Percentiles rank a stretch among this genome's conserved stretches.
Conservation (phyloP, 805 yeast genomes). For the Komagataella kurtzmanii region DNA sequence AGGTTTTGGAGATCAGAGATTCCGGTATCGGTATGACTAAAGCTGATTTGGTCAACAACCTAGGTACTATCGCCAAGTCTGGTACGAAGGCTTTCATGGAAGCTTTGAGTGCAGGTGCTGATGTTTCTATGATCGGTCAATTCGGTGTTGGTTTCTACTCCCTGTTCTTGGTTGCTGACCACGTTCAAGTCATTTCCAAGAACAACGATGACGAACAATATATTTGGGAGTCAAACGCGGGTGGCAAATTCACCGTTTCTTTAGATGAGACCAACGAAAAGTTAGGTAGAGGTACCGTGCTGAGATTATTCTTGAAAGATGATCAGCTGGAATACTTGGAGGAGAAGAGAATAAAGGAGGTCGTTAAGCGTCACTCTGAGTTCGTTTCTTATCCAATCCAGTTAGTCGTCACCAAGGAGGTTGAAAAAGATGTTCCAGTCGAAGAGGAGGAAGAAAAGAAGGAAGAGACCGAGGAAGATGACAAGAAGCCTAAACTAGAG, state of each 20-base stretch:
- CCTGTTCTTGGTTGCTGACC: conserved; percentile 96
- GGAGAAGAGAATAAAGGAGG: conserved; percentile 99
- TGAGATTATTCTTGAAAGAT: conserved; percentile 94
- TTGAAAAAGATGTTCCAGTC: conserved; percentile 91
- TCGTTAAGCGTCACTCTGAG: conserved; percentile 98
- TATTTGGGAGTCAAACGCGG: conserved; percentile 99
- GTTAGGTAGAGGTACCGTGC: conserved; percentile 87
- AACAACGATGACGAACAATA: conserved; percentile 99
- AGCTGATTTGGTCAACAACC: conserved; percentile 96
- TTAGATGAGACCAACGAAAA: conserved; percentile 78
- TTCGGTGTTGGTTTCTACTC: conserved; percentile 99
- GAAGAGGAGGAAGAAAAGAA: conserved; percentile 49
- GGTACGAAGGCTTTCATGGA: conserved; percentile 99
- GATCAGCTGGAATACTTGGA: conserved; percentile 98
- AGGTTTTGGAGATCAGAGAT: conserved; percentile 93
- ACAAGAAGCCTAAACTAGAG: conserved; percentile 42
- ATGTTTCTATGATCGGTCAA: conserved; percentile 99
- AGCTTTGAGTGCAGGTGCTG: conserved; percentile 98
- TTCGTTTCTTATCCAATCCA: conserved; percentile 99
- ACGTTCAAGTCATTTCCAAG: conserved; percentile 95
- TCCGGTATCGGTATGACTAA: conserved; percentile 99
- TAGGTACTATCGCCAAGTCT: conserved; percentile 99
- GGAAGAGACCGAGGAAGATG: conserved; percentile 40
- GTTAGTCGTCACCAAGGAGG: conserved; percentile 95
- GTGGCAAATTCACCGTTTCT: conserved; percentile 97